Evolutionary conservation across 2,329 filamentous ascomycete genomes (phyloP).

Genomic region (Ustulina deusta): DNA sequence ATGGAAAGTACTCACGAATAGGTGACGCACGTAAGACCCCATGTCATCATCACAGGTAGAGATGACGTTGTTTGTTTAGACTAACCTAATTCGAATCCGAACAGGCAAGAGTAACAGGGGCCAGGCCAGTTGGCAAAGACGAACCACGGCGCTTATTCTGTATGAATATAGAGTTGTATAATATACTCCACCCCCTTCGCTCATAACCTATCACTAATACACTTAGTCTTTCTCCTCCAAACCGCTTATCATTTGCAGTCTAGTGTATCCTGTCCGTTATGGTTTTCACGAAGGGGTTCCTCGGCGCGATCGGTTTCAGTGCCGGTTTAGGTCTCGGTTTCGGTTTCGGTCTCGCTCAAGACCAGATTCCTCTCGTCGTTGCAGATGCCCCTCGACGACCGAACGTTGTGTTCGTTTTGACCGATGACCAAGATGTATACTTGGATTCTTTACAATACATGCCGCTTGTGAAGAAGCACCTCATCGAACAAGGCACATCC

Average conservation of each 20-base stretch:
- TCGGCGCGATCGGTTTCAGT: conserved; percentile 25
- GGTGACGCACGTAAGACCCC: conserved; percentile 1
- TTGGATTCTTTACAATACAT: conserved; percentile 68
- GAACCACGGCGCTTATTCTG: background rate
- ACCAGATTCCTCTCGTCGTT: conserved; percentile 30
- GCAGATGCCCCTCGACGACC: conserved; percentile 43
- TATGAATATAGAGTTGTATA: background rate
- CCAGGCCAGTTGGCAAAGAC: background rate
- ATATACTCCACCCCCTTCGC: background rate
- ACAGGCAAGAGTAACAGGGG: conserved; percentile 2
- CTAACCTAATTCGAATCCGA: background rate
- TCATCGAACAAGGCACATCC: conserved; percentile 64
- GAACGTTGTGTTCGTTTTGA: conserved; percentile 71
- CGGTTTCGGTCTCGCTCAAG: conserved; percentile 11
- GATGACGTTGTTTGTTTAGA: conserved; percentile 20
- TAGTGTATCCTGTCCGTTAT: conserved; percentile 22
- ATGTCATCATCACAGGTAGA: conserved; percentile 24
- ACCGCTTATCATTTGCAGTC: background rate
- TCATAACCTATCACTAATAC: background rate
- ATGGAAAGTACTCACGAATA: background rate
- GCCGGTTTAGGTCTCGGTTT: conserved; percentile 6
- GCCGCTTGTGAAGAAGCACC: conserved; percentile 62
- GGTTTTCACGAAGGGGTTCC: conserved; percentile 28
- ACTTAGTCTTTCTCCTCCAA: no score
- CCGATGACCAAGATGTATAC: conserved; percentile 71